These are phyloP conservation scores for Stenogyne calaminthoides DNA, from an alignment of 305 asterid genomes.

Conservation along the genomic window DNA sequence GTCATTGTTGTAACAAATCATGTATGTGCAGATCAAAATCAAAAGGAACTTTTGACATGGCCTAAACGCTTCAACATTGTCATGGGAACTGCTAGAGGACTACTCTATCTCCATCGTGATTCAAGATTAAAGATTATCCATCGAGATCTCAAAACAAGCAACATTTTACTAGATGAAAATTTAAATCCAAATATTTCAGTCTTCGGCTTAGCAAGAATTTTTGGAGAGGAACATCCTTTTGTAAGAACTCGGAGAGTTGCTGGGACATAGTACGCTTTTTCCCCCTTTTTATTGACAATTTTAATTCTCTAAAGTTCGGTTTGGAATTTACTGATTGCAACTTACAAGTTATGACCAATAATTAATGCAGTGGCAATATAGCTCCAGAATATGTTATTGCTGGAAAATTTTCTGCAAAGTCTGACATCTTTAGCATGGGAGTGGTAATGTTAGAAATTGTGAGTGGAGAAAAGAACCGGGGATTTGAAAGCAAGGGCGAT, in stretches of 20 bases:
- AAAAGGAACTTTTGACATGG: too few relatives aligned
- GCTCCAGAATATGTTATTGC: constrained; percentile 47
- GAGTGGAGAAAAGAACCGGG: constrained; percentile 41
- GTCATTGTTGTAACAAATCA: not conserved
- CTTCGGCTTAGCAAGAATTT: constrained; percentile 40
- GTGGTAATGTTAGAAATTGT: constrained; percentile 42
- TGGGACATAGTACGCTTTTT: constrained; percentile 42
- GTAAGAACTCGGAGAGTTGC: constrained; percentile 32
- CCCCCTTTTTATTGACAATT: not conserved
- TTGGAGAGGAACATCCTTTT: constrained; percentile 24
- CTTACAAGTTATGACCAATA: not conserved
- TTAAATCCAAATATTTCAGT: constrained; percentile 43
- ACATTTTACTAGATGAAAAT: not conserved
- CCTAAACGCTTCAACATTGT: too few relatives aligned
- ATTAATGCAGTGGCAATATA: constrained; percentile 35
- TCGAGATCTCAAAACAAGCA: too few relatives aligned
- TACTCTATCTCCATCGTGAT: too few relatives aligned
- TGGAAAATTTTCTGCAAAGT: constrained; percentile 44
- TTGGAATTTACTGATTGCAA: too few relatives aligned
- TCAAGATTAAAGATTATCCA: too few relatives aligned
- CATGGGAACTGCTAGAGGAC: too few relatives aligned
- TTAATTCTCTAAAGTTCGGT: too few relatives aligned
- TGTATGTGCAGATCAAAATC: not conserved
- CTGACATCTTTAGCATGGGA: constrained; percentile 45
- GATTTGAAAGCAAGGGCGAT: constrained; percentile 22